Evolutionary conservation across 495 filamentous ascomycete species (phyloP).

Genomic region (Extremus antarcticus): DNA sequence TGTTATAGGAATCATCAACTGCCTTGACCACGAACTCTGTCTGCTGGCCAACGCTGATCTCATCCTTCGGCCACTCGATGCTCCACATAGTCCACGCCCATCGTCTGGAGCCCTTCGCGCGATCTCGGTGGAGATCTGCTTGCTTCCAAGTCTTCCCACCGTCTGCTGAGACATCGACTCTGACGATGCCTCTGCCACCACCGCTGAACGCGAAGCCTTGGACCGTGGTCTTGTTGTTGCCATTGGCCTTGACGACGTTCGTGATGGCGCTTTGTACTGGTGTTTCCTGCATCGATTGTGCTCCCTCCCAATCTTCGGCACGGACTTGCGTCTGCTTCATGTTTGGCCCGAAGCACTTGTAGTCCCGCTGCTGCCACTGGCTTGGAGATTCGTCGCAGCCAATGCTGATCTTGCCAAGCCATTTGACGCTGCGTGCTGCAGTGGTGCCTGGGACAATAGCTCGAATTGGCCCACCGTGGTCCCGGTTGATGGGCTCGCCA

Average conservation of each 20-base stretch:
- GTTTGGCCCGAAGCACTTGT: constrained; percentile 38
- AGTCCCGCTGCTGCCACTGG: constrained; percentile 37
- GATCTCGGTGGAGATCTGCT: constrained; percentile 34
- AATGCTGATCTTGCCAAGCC: constrained; percentile 26
- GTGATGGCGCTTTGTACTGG: constrained; percentile 41
- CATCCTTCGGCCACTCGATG: constrained; percentile 32
- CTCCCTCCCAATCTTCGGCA: constrained; percentile 28
- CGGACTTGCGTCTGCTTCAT: constrained; percentile 11
- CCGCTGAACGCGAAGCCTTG: constrained; percentile 39
- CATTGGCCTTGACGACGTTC: constrained; percentile 20
- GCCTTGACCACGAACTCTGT: constrained; percentile 44
- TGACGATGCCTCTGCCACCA: constrained; percentile 36
- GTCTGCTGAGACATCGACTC: constrained; percentile 34
- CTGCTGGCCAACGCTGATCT: constrained; percentile 25
- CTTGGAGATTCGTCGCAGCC: constrained; percentile 31
- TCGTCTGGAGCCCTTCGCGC: constrained; percentile 18
- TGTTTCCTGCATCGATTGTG: constrained; percentile 39
- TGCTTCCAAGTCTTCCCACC: constrained; percentile 17
- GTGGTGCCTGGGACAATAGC: constrained; percentile 29
- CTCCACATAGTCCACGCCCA: constrained; percentile 49
- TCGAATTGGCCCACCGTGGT: constrained; percentile 30
- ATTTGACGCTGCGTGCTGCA: constrained; percentile 31
- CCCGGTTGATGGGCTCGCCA: constrained; percentile 24
- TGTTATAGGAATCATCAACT: constrained; percentile 46
- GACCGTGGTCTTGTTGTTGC: constrained; percentile 1